Base-by-base conservation (phyloP, 108 stramenopile genomes). In the Fistulifera solaris region DNA sequence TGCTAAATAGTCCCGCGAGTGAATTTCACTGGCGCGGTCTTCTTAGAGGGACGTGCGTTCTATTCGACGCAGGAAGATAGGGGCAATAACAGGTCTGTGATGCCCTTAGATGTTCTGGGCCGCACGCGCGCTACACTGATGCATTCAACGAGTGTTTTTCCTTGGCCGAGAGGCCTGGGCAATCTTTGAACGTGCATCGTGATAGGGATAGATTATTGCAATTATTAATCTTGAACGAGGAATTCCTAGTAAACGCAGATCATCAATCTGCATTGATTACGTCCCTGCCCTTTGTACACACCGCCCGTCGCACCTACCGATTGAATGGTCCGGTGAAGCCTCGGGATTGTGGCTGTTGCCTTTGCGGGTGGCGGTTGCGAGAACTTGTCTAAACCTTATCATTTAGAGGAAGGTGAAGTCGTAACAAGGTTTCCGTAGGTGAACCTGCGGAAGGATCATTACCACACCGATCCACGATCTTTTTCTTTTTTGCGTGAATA, bases 171-270 rank as follows among this genome's bases (percentile, higher is more conserved):
- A 94, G 89, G 95, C 76, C 89, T 87, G 91, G 93, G 90, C 85
- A 96, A 94, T 94, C 92, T 91, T 77, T 86, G 70, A 86, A 82
- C 81, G 78, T 89, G 86, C 83, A 88, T 93, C 92, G 93, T 97
- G 93, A 88, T 94, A 87, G 96, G 93, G 96, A 94, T 92, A 89
- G 93, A 94, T 94, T 92, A 85, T 97, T 97, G 96, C 94, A 97
- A 97, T 94, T 95, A 87, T 95, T 92, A 93, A 93, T 95, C 96
- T 94, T 94, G 89, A 98, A 95, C 96, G 92, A 95, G 94, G 92
- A 98, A 95, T 95, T 94, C n/a, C 94, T 94, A 94, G 93, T 95
- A 97, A 93, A 89, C 89, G 96, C 91, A 85, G 86, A 81, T 94
- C 96, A 97, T 96, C 93, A 94, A 83, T 77, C 75, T 71, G 76